Conservation (phyloP, 164 flowering plant species). For the Liriodendron chinense region DNA sequence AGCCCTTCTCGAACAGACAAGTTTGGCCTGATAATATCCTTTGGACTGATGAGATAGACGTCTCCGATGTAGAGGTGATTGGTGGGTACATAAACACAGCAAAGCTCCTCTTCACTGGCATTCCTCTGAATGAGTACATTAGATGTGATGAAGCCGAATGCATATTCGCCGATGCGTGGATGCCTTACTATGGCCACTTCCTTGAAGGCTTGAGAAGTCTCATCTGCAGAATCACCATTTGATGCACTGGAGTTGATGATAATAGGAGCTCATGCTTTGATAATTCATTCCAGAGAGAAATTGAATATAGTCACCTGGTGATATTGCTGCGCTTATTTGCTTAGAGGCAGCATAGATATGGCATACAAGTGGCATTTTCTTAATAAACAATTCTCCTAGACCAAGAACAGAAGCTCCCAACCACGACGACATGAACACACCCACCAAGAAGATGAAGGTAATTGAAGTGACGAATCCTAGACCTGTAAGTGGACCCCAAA, state of each 20-base stretch:
- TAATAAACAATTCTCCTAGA: constrained; percentile 53
- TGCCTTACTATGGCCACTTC: constrained; percentile 69
- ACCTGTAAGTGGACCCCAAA: constrained; percentile 23
- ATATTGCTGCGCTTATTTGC: constrained; percentile 56
- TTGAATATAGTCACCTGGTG: constrained; percentile 35
- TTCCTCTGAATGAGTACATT: constrained; percentile 37
- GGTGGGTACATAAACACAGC: constrained; percentile 63
- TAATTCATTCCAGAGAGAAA: background rate
- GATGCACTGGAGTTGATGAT: background rate
- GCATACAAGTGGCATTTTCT: constrained; percentile 48
- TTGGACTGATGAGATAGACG: constrained; percentile 42
- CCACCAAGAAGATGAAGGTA: constrained; percentile 50
- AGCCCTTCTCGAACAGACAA: constrained; percentile 58
- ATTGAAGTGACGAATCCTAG: constrained; percentile 53
- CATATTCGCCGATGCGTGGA: constrained; percentile 67
- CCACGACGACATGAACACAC: constrained; percentile 60
- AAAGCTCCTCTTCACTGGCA: constrained; percentile 43
- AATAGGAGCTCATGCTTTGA: background rate
- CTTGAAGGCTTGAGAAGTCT: constrained; percentile 56
- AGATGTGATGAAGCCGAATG: constrained; percentile 67
- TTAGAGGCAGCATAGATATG: constrained; percentile 51
- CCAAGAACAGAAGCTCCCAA: constrained; percentile 47
- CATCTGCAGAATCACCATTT: constrained; percentile 27
- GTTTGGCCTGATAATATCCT: constrained; percentile 51
- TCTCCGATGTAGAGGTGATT: constrained; percentile 63